Percentiles rank a stretch among this genome's conserved stretches.
Conservation (phyloP, 1,139 yeast species). For the Lodderomyces orthopsilosis region DNA sequence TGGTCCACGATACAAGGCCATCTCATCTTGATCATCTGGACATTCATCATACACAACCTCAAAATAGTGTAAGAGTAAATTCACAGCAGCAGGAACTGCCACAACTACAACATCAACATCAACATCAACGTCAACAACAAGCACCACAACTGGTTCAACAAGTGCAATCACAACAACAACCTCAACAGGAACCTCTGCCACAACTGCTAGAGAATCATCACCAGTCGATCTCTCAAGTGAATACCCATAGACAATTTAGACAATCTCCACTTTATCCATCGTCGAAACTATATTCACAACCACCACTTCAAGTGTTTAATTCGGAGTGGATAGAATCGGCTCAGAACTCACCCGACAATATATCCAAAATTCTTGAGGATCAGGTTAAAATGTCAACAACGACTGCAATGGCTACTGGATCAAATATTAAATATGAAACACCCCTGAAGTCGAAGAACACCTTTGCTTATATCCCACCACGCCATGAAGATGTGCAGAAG, state of each 20-base stretch:
- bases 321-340: conserved; percentile 37
- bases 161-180: conserved; percentile 2
- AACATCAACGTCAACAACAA: background rate
- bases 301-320: conserved; percentile 24
- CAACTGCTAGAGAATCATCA: conserved; percentile 8
- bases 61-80: conserved; percentile 2
- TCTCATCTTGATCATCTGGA: background rate
- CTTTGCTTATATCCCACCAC: conserved; percentile 1
- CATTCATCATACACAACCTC: conserved; percentile 7
- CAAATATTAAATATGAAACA: background rate
- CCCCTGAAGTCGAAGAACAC: background rate
- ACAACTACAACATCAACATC: background rate
- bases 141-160: background rate
- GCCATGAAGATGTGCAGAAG: background rate
- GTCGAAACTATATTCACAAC: conserved; percentile 15
- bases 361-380: conserved; percentile 11
- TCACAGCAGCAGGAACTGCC: conserved; percentile 2
- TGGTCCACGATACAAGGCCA: background rate
- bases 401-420: conserved; percentile 4
- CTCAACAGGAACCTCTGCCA: conserved; percentile 1
- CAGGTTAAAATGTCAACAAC: conserved; percentile 11
- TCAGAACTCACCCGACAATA: conserved; percentile 26
- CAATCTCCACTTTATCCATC: conserved; percentile 14
- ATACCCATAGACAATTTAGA: conserved; percentile 6
- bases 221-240: conserved; percentile 3